Conservation (phyloP, 176 grass and related monocot genomes). For the Calamus simplicifolius region DNA sequence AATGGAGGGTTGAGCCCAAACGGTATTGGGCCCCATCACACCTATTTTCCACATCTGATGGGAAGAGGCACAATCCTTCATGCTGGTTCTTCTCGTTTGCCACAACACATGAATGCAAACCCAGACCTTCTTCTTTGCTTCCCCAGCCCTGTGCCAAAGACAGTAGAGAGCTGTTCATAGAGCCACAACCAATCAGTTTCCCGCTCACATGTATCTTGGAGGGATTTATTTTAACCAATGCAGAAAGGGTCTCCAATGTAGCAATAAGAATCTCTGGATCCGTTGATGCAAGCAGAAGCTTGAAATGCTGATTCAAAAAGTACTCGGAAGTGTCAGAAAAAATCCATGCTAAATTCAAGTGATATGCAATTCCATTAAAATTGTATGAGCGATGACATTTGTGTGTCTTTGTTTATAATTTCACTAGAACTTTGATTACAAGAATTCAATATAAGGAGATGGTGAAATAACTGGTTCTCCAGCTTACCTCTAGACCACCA, state of each 20-base stretch:
- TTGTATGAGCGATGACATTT: too few relatives aligned
- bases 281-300: constrained; percentile 75
- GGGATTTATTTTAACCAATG: constrained; percentile 86
- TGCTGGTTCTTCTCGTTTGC: constrained; percentile 77
- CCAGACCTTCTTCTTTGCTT: constrained; percentile 98
- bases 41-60: constrained; percentile 63
- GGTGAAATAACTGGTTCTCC: not conserved
- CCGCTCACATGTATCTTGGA: constrained; percentile 95
- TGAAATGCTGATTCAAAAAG: constrained; percentile 68
- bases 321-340: not conserved
- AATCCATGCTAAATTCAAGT: not conserved
- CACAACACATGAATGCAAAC: constrained; percentile 86
- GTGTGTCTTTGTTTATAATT: too few relatives aligned
- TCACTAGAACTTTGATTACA: too few relatives aligned
- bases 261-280: constrained; percentile 90
- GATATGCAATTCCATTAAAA: not conserved
- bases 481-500: constrained; percentile 75
- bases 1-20: constrained; percentile 94
- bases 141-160: constrained; percentile 97
- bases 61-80: constrained; percentile 63
- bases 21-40: constrained; percentile 61
- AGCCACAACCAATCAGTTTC: constrained; percentile 70
- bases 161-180: constrained; percentile 75
- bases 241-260: constrained; percentile 81
- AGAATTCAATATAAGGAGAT: not conserved